Percentiles rank a stretch among this genome's conserved stretches.
phyloP scores from a whole-genome alignment of 2,329 filamentous ascomycete species.

The Chaetomium olivaceum region DNA sequence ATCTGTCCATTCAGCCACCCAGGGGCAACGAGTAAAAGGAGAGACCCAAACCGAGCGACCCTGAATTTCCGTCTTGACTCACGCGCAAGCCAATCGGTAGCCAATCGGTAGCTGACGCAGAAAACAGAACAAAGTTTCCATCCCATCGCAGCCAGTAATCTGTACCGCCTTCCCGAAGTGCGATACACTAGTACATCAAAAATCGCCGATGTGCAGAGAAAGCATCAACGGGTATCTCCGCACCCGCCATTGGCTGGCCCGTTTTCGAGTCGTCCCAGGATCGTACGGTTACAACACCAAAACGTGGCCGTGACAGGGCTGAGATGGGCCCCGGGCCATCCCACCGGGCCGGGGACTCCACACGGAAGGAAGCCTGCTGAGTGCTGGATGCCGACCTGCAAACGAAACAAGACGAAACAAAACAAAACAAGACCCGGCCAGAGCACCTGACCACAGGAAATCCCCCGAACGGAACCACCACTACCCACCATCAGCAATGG shows the following conservation, averaged over 20 bases:
- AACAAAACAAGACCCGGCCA: not conserved
- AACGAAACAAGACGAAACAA: not conserved
- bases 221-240: not conserved
- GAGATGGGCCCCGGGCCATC: not conserved
- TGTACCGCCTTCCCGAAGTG: conserved; percentile 6
- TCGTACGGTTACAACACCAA: conserved; percentile 1
- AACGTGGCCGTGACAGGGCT: conserved; percentile 12
- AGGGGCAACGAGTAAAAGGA: not conserved
- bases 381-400: not conserved
- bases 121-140: not conserved
- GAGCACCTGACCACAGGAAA: not conserved
- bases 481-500: conserved; percentile 32
- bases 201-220: not conserved
- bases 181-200: not conserved
- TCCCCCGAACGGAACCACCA: not conserved
- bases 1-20: not conserved
- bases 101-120: not conserved
- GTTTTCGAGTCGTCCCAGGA: not conserved
- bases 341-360: conserved; percentile 4
- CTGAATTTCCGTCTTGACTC: not conserved
- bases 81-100: not conserved
- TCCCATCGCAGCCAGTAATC: conserved; percentile 1
- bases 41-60: not conserved
- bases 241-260: not conserved
- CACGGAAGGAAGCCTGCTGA: not conserved